Evolutionary conservation across 129 eudicot genomes (phyloP).

Genomic region (Logfia minima): DNA sequence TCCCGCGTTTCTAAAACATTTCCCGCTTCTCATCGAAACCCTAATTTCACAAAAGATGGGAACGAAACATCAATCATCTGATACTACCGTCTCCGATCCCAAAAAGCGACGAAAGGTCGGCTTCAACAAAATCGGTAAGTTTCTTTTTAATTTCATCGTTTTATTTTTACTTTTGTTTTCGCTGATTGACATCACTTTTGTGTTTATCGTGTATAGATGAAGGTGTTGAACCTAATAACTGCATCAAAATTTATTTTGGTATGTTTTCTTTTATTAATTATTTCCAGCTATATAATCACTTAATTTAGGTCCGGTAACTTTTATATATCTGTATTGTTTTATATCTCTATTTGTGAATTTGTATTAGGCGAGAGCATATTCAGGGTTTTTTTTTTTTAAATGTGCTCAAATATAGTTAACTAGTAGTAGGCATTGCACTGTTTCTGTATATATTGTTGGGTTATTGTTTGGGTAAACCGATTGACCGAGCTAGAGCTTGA

Average conservation of each 20-base stretch:
- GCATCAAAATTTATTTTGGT: constrained; percentile 80
- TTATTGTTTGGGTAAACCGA: no score
- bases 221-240: constrained; percentile 70
- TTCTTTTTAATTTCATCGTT: not conserved
- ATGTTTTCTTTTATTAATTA: not conserved
- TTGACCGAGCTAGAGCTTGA: no score
- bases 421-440: not conserved
- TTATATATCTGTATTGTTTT: not conserved
- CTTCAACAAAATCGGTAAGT: constrained; percentile 57
- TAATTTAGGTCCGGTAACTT: not conserved
- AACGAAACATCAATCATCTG: constrained; percentile 67
- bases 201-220: constrained; percentile 19
- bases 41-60: constrained; percentile 63
- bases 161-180: constrained; percentile 18
- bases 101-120: constrained; percentile 67
- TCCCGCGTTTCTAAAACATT: constrained; percentile 17
- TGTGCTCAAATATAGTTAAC: not conserved
- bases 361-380: not conserved
- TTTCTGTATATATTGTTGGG: not conserved
- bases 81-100: constrained; percentile 46
- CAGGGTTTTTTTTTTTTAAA: not conserved
- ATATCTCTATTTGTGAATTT: not conserved
- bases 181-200: not conserved
- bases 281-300: not conserved
- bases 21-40: constrained; percentile 80